Percentiles rank a stretch among this genome's conserved stretches.
These are phyloP conservation scores for Lentinula sp. DNA, from an alignment of 768 basidiomycete genomes.

Conservation along the genomic window DNA sequence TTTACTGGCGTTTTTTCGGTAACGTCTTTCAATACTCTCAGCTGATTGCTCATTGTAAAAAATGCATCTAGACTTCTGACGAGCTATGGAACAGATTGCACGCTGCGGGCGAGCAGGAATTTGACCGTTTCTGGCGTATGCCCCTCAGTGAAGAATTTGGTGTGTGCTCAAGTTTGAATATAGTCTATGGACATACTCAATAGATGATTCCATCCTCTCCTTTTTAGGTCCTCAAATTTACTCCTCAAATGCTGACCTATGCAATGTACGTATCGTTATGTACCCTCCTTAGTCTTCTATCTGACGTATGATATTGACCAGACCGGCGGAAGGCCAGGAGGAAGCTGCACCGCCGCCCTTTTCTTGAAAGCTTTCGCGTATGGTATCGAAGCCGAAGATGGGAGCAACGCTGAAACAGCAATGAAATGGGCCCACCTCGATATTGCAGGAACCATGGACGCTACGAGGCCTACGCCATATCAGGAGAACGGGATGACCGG, in stretches of 20 bases:
- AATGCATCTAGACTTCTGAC: slow-evolving; percentile 52
- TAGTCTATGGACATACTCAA: background rate
- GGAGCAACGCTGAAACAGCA: slow-evolving; percentile 35
- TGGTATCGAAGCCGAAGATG: slow-evolving; percentile 57
- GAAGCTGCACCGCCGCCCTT: slow-evolving; percentile 75
- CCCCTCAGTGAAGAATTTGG: slow-evolving; percentile 78
- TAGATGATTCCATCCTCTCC: background rate
- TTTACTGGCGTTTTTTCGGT: slow-evolving; percentile 79
- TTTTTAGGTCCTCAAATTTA: slow-evolving; percentile 58
- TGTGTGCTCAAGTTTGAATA: background rate
- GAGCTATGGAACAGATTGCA: slow-evolving; percentile 66
- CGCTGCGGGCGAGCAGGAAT: slow-evolving; percentile 64
- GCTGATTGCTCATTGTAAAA: background rate
- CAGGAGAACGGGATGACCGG: slow-evolving; percentile 46
- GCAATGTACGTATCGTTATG: slow-evolving; percentile 46
- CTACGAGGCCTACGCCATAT: slow-evolving; percentile 51
- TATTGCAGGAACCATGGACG: slow-evolving; percentile 77
- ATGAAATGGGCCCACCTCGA: slow-evolving; percentile 87
- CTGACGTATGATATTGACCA: slow-evolving; percentile 16
- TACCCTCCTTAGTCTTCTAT: too few relatives aligned
- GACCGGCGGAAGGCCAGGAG: slow-evolving; percentile 69
- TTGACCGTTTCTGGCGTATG: slow-evolving; percentile 88
- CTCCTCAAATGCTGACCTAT: slow-evolving; percentile 73
- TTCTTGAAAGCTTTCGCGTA: slow-evolving; percentile 83
- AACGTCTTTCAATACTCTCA: slow-evolving; percentile 13